Evolutionary conservation across 129 eudicot genomes (phyloP).

Genomic region (Arctium lappa): DNA sequence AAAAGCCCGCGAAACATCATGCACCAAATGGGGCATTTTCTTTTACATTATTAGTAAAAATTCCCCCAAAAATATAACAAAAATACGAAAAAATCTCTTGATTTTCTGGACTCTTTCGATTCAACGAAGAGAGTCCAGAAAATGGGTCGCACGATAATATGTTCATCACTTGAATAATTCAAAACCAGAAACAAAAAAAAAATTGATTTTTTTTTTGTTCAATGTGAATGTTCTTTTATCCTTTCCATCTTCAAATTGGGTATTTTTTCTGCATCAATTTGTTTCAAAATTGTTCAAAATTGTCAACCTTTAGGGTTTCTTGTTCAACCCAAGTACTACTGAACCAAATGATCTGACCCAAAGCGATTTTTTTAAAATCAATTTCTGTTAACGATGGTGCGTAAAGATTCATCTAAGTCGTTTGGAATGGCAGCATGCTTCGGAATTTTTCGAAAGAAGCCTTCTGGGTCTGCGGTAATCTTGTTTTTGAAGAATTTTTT

Average conservation of each 20-base stretch:
- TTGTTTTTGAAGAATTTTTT: neutral
- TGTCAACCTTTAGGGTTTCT: conserved; percentile 25
- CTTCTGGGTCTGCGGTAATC: conserved; percentile 41
- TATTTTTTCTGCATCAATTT: conserved; percentile 11
- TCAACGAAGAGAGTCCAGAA: conserved; percentile 38
- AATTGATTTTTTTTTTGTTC: neutral
- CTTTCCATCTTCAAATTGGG: neutral
- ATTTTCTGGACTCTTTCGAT: conserved; percentile 41
- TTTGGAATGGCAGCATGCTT: conserved; percentile 48
- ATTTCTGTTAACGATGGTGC: neutral
- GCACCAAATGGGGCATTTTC: conserved; percentile 17
- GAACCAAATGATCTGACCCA: conserved; percentile 17
- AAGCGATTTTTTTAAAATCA: neutral
- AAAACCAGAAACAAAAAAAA: neutral
- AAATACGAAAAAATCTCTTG: neutral
- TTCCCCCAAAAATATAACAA: conserved; percentile 13
- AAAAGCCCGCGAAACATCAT: conserved; percentile 10
- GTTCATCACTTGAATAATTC: conserved; percentile 13
- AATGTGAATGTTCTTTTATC: neutral
- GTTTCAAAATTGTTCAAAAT: neutral
- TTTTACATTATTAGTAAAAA: conserved; percentile 12
- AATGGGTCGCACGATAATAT: conserved; percentile 9
- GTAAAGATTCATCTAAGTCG: neutral
- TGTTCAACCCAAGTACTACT: conserved; percentile 26
- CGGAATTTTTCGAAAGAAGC: conserved; percentile 45